Evolutionary conservation across 495 filamentous ascomycete species (phyloP), one percentile per base, ranked within the genome.

Genomic region (Immersiella caudata): DNA sequence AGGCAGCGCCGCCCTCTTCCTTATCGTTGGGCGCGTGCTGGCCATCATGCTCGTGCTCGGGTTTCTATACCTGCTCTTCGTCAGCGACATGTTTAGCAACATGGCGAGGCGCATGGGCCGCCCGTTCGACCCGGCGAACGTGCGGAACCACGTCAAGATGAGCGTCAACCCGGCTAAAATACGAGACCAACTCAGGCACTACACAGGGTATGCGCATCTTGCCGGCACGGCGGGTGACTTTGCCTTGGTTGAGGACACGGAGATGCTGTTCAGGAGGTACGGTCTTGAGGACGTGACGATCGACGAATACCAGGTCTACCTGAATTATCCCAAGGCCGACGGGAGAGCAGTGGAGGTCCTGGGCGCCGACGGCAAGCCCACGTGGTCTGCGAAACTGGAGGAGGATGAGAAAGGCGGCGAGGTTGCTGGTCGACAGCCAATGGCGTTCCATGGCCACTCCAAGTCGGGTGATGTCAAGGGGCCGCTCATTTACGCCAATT

Each of bases 401-500:
- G 95, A 97, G 79, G 82, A 87, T 27, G 75, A 81, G 14, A 80
- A 81, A 0, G 85, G 85, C 60, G 78, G 82, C 6, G 81, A 86
- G 66, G 76, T 79, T 24, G 76, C 83, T 18, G 81, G 85, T 61
- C 80, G 83, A 63, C 87, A 92, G 70, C 92, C 91, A 0, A 80
- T 82, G 26, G 87, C 86, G 16, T 99, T 97, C 69, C 95, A 99
- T 75, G 94, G 91, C 0, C 90, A 95, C 74, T 97, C 93, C 14
- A 91, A 89, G 71, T 86, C 91, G 8, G 95, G 94, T 24, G 92
- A 93, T 72, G 93, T 94, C 25, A 90, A 85, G n/a, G 95, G 96
- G 0, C 94, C 90, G n/a, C 76, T 99, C 61, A 86, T 99, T 1
- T 99, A 97, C 74, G 96, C 91, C 24, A 97, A 97, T 73, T 96